Evolutionary conservation across 495 filamentous ascomycete genomes (phyloP), one percentile per base, ranked within the genome.

Genomic region (Trichoderma erinaceum): DNA sequence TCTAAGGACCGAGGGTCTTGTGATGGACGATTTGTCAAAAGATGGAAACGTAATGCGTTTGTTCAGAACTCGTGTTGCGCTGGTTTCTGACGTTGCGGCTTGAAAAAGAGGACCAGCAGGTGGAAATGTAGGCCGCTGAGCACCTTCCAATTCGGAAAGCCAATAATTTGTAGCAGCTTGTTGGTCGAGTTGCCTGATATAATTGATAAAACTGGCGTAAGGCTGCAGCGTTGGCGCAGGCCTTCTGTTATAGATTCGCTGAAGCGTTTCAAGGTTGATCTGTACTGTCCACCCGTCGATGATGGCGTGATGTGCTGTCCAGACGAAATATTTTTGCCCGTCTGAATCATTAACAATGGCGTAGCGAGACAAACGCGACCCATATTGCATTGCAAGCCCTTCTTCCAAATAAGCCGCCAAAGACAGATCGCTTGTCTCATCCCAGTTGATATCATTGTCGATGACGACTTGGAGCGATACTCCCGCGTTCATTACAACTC

Each of bases 221-320:
- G 76, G 70, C 12, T 74, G 68, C 16, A 75, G 70, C 3, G 76
- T 70, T 2, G 82, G 71, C 15, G 15, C 11, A 41, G 35, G n/a
- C 32, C 44, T 35, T 18, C 41, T 12, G 11, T n/a, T 29, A 15
- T 41, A 65, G 3, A 65, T 6, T 2, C 13, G 35, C 10, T 43
- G 29, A 27, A 65, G 64, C 4, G 25, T 29, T 10, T 65, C 41
- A 16, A 65, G 12, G 15, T 41, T 65, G 38, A 65, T 25, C 21
- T 65, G 29, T 15, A 65, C 23, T 12, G 38, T 65, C 64, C 64
- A 65, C 16, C 64, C 64, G 16, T 65, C 64, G 41, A 65, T 43
- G 35, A 65, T 18, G 13, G 64, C n/a, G 16, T 65, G 64, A n/a
- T 65, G 64, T 3, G 21, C 41, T 21, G 21, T 16, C 64, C 64